Conservation (phyloP, 2,329 filamentous ascomycete species). For the Tolypocladium cylindrosporum region DNA sequence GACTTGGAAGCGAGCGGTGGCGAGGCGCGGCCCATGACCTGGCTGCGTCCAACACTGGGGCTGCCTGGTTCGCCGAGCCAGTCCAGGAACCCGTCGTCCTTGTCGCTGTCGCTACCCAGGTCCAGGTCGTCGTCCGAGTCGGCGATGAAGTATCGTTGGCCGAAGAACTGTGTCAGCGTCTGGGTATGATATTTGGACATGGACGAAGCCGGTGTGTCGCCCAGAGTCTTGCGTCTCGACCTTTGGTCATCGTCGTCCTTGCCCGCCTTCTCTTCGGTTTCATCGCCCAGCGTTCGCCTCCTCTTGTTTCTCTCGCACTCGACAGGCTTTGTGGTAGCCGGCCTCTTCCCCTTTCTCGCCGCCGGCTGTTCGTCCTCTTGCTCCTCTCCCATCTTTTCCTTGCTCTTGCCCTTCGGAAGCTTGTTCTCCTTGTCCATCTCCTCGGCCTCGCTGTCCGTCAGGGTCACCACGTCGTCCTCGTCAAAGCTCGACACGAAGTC, state of each 20-base stretch:
- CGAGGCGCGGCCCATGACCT: background rate
- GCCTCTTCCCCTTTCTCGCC: conserved; percentile 13
- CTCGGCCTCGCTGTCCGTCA: conserved; percentile 18
- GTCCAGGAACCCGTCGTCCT: conserved; percentile 19
- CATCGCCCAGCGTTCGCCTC: conserved; percentile 17
- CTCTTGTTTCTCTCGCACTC: conserved; percentile 8
- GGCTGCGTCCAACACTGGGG: conserved; percentile 13
- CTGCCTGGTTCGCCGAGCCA: conserved; percentile 21
- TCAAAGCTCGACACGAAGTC: conserved; percentile 25
- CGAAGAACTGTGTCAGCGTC: conserved; percentile 30
- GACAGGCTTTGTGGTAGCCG: background rate
- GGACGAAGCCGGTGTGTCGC: conserved; percentile 17
- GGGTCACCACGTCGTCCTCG: conserved; percentile 13
- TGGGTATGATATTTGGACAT: conserved; percentile 29
- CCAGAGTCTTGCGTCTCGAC: conserved; percentile 19
- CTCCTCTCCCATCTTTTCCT: background rate
- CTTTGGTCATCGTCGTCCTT: conserved; percentile 9
- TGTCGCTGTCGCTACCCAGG: conserved; percentile 4
- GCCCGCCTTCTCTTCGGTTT: conserved; percentile 7
- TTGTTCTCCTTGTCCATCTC: conserved; percentile 10
- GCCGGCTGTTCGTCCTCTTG: conserved; percentile 13
- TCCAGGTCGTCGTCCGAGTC: conserved; percentile 29
- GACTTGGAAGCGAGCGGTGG: background rate
- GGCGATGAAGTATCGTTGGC: conserved; percentile 17
- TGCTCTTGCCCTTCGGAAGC: background rate